phyloP scores from a whole-genome alignment of 257 asterid genomes.

The Plectranthus barbatus region DNA sequence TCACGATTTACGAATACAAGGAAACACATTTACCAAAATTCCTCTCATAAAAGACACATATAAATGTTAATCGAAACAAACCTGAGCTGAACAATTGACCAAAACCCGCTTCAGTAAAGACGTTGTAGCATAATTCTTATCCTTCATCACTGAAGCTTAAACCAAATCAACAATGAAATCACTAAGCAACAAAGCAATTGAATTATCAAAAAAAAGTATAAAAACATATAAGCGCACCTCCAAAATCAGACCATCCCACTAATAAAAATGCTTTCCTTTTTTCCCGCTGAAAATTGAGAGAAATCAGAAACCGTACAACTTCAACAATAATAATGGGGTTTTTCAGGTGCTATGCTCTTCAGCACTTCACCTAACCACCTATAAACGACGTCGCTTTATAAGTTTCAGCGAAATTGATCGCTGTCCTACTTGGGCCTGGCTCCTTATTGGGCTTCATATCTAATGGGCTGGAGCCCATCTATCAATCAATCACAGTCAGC shows the following conservation, averaged over 20 bases:
- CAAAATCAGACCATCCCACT: conserved; percentile 11
- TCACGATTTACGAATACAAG: neutral
- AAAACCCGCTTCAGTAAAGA: conserved; percentile 53
- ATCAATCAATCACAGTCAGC: neutral
- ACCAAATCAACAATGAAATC: conserved; percentile 16
- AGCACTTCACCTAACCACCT: conserved; percentile 17
- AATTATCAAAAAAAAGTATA: neutral
- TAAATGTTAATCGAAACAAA: conserved; percentile 18
- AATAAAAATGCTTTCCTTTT: neutral
- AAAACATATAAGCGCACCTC: neutral
- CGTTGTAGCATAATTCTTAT: conserved; percentile 49
- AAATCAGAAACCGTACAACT: neutral
- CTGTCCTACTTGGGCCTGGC: conserved; percentile 2
- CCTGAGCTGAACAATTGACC: conserved; percentile 77
- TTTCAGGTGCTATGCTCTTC: conserved; percentile 6
- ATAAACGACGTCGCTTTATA: conserved; percentile 23
- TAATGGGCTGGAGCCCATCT: no score
- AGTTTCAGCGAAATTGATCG: neutral
- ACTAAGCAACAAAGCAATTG: conserved; percentile 9
- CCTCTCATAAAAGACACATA: neutral
- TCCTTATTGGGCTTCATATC: no score
- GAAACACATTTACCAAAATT: neutral
- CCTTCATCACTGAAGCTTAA: conserved; percentile 54
- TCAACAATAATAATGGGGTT: neutral
- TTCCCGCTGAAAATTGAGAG: conserved; percentile 6